These are phyloP conservation scores for Rhynchosporium secalis DNA, from an alignment of 2,329 filamentous ascomycete species.

Conservation along the genomic window DNA sequence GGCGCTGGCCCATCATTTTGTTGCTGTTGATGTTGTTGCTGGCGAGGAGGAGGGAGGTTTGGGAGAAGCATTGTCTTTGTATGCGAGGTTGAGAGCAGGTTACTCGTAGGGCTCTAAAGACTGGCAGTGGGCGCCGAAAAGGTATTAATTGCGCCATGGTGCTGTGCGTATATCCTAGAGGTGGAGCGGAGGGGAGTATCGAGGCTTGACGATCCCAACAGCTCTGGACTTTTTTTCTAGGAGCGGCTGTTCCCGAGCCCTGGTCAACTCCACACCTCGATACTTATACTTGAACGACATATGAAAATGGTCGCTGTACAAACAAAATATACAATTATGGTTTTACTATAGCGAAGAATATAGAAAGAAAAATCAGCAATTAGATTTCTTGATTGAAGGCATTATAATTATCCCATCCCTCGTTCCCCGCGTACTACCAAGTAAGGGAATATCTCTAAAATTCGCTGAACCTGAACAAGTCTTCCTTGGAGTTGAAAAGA, in stretches of 20 bases:
- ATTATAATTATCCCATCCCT: no score
- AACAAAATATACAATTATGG: background rate
- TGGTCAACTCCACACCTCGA: background rate
- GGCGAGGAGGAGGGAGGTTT: slow-evolving; percentile 17
- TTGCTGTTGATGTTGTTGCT: background rate
- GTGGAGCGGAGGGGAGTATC: background rate
- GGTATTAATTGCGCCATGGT: slow-evolving; percentile 15
- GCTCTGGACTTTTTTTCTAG: slow-evolving; percentile 9
- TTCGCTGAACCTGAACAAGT: no score
- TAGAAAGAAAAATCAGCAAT: no score
- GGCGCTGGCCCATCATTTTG: slow-evolving; percentile 7
- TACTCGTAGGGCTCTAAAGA: slow-evolving; percentile 22
- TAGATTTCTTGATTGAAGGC: no score
- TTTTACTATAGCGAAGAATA: no score
- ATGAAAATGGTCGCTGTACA: background rate
- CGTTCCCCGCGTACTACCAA: no score
- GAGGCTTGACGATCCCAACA: background rate
- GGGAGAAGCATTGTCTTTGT: slow-evolving; percentile 32
- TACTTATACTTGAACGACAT: background rate
- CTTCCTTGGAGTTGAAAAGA: no score
- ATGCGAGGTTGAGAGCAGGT: slow-evolving; percentile 9
- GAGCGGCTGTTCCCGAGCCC: slow-evolving; percentile 1
- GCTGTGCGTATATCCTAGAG: background rate
- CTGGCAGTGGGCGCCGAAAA: slow-evolving; percentile 34
- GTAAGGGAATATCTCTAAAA: no score